Conservation (phyloP, 116 monocot species). For the Phalaenopsis hybrid region DNA sequence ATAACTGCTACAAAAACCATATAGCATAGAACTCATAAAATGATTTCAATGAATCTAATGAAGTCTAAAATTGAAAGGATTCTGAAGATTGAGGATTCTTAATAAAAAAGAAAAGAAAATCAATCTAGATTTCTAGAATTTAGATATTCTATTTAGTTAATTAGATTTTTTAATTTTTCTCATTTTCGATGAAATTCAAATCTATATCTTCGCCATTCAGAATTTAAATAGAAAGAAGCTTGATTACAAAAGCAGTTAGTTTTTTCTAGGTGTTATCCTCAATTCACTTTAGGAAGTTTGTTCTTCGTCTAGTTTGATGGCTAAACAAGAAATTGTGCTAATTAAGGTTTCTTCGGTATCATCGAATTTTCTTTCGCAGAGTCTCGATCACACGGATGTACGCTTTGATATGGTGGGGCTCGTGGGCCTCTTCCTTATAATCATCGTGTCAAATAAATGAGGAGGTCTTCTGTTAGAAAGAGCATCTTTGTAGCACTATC, state of each 20-base stretch:
- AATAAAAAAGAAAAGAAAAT: not conserved
- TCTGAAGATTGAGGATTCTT: not conserved
- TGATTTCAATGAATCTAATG: not conserved
- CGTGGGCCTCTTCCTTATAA: not conserved
- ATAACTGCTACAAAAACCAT: not conserved
- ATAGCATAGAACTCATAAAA: conserved; percentile 1
- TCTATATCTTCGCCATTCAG: too few species aligned
- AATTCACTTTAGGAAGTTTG: too few species aligned
- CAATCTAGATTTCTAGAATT: not conserved
- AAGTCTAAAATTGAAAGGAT: not conserved
- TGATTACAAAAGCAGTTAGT: too few species aligned
- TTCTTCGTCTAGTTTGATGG: too few species aligned
- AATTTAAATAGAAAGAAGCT: too few species aligned
- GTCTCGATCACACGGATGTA: not conserved
- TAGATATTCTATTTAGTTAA: not conserved
- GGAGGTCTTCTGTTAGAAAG: too few species aligned
- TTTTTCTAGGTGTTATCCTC: too few species aligned
- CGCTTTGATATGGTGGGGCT: not conserved
- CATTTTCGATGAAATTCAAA: not conserved
- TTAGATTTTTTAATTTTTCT: not conserved
- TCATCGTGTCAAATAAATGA: too few species aligned
- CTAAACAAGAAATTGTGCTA: too few species aligned
- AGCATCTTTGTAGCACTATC: too few species aligned
- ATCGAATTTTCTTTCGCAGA: too few species aligned
- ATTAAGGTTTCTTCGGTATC: too few species aligned